Conservation (phyloP, 2,329 filamentous ascomycete genomes). For the Penicillium freii region DNA sequence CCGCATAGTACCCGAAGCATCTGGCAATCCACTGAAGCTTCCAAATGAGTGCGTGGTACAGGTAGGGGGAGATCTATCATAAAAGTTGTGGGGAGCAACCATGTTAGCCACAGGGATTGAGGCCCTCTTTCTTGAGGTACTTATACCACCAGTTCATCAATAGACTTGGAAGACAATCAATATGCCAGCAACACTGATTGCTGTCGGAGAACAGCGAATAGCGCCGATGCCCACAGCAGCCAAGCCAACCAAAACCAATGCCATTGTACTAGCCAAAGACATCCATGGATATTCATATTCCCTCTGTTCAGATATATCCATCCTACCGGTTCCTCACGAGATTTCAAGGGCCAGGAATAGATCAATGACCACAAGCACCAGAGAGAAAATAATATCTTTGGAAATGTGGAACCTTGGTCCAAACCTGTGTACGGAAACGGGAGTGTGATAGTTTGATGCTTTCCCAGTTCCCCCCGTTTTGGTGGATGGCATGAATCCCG, state of each 20-base stretch:
- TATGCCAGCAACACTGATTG: too few species aligned
- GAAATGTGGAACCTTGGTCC: too few species aligned
- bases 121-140: rapidly evolving
- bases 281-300: too few species aligned
- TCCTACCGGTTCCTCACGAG: neutral
- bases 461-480: too few species aligned
- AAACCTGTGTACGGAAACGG: neutral
- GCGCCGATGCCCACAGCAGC: too few species aligned
- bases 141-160: neutral
- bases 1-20: neutral
- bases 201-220: too few species aligned
- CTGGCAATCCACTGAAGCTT: neutral
- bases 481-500: too few species aligned
- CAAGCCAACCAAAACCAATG: neutral
- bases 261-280: neutral
- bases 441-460: neutral
- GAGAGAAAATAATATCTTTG: too few species aligned
- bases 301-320: neutral
- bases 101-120: too few species aligned
- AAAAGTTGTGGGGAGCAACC: neutral
- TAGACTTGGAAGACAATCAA: too few species aligned
- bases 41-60: neutral
- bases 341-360: neutral
- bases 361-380: neutral
- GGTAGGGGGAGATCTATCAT: neutral